Base-by-base conservation (phyloP, 345 rosid species). In the Orychophragmus violaceus region DNA sequence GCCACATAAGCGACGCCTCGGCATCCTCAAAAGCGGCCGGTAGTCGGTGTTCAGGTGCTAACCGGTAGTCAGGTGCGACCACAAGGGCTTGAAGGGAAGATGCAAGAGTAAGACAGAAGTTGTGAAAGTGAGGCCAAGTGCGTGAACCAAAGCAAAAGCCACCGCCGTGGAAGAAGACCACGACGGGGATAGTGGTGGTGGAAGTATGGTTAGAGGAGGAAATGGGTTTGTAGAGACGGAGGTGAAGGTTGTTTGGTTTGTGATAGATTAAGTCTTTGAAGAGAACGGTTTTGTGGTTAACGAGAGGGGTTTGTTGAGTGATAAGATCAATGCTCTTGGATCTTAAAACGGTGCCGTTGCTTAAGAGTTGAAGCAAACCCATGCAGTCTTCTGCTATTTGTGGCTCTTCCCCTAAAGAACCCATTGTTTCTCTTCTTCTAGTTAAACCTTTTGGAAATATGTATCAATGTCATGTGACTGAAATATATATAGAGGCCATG, bases 61-160 rank as follows among this genome's bases (percentile, higher is more conserved):
- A 71, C 44, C 92, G 76, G 78, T 85, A 87, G 77, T 92, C 96
- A 0, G 90, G 86, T 0, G 95, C 72, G 1, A 85, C 56, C 14
- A 91, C 85, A 1, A 88, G 37, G 11, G 86, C 93, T 4, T 70
- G 61, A 21, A 91, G 88, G 4, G 71, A 70, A 0, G 90, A 81
- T 1, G 94, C 81, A 1, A 91, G 79, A 25, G 82, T 81, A 3
- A 81, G 37, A 73, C 97, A 88, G 30, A 80, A 82, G 78, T 82
- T 88, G 72, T 88, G 96, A 25, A 65, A 79, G 76, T 69, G 84
- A n/a, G 96, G 94, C 96, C 94, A 91, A 24, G 53, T 41, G 1
- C 86, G 80, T 3, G 96, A 85, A 23, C 97, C 96, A 1, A 88
- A 71, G 46, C 96, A 91, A 35, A 91, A 91, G 0, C 97, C 97